Conservation (phyloP, 306 rosid species). For the Hylodesmum podocarpum region DNA sequence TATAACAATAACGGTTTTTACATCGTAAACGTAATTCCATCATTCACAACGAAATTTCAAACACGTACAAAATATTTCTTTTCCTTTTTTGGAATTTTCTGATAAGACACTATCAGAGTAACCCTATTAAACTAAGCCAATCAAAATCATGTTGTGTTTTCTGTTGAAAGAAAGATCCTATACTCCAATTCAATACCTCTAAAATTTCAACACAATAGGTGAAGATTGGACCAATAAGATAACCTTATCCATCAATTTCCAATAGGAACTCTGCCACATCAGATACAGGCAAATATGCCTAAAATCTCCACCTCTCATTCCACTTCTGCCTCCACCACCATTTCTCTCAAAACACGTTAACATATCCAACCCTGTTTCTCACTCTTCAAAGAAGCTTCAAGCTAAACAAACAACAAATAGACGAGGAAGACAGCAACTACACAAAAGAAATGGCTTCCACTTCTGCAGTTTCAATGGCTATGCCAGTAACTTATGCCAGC, state of each 20-base stretch:
- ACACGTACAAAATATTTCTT: too few relatives aligned
- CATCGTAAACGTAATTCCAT: too few relatives aligned
- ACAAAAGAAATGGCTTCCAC: slow-evolving; percentile 63
- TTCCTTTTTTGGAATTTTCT: neutral
- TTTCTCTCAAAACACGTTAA: slow-evolving; percentile 35
- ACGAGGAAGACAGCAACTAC: neutral
- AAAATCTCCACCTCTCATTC: slow-evolving; percentile 54
- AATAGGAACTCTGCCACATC: slow-evolving; percentile 67
- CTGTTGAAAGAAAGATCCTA: neutral
- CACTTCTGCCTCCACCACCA: slow-evolving; percentile 14
- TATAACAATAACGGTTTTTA: too few relatives aligned
- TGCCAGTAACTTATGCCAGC: slow-evolving; percentile 52
- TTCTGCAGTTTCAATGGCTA: slow-evolving; percentile 75
- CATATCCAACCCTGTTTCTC: slow-evolving; percentile 10
- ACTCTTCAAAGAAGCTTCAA: neutral
- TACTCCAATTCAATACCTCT: neutral
- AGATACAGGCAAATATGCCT: slow-evolving; percentile 48
- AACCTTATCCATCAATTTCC: slow-evolving; percentile 59
- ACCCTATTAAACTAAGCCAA: neutral
- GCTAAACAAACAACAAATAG: neutral
- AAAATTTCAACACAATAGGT: neutral
- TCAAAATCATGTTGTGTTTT: neutral
- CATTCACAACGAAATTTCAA: too few relatives aligned
- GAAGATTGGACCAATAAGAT: slow-evolving; percentile 60
- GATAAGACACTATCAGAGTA: neutral